Evolutionary conservation across 306 rosid species (phyloP).

Genomic region (Morella rubra): DNA sequence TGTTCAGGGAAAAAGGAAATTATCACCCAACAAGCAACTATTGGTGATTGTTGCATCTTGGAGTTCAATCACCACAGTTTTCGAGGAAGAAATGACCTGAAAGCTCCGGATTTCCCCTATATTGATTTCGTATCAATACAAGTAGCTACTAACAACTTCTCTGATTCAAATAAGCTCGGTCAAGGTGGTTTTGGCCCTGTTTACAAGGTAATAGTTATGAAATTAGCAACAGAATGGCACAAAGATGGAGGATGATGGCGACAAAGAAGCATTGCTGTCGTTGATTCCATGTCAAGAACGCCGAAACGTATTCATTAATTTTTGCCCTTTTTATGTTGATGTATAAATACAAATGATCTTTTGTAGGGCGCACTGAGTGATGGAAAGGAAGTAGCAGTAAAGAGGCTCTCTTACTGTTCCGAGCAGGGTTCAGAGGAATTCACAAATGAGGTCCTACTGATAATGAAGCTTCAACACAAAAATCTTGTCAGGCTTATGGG

Average conservation of each 20-base stretch:
- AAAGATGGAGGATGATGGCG: too few species aligned
- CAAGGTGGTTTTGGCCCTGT: conserved; percentile 41
- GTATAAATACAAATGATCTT: neutral
- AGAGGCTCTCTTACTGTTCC: conserved; percentile 60
- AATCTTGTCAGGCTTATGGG: conserved; percentile 74
- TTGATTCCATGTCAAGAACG: too few species aligned
- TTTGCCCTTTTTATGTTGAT: neutral
- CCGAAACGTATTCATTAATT: too few species aligned
- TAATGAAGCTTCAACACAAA: conserved; percentile 69
- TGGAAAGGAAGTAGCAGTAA: conserved; percentile 66
- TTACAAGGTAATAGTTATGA: conserved; percentile 11
- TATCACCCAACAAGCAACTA: neutral
- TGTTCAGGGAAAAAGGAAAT: conserved; percentile 30
- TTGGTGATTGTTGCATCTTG: neutral
- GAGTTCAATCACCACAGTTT: conserved; percentile 5
- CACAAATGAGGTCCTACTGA: conserved; percentile 53
- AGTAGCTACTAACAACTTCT: conserved; percentile 33
- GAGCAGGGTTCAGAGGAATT: conserved; percentile 67
- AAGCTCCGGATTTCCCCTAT: conserved; percentile 35
- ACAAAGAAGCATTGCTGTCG: too few species aligned
- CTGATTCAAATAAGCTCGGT: conserved; percentile 46
- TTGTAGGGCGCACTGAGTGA: conserved; percentile 40
- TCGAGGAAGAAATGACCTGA: neutral
- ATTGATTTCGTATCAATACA: conserved; percentile 45
- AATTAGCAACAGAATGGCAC: too few species aligned